Percentiles rank a stretch among this genome's conserved stretches.
Conservation (phyloP, 1,284 basidiomycete genomes). For the Hortiboletus rubellus region DNA sequence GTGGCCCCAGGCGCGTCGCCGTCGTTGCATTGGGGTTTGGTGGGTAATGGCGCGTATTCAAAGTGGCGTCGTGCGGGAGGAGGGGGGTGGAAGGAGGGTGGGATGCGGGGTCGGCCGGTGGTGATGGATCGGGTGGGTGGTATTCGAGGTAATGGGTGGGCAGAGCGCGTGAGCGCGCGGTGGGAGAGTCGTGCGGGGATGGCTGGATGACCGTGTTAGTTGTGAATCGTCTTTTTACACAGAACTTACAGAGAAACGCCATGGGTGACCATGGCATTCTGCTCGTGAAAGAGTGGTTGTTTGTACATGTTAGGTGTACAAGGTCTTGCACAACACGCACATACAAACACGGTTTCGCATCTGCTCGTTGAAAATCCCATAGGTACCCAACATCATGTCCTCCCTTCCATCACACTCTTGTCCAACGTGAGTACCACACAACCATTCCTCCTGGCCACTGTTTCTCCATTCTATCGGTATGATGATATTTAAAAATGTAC, state of each 20-base stretch:
- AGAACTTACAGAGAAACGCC: constrained; percentile 13
- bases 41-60: background rate
- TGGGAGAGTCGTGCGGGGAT: background rate
- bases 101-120: background rate
- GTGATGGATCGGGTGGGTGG: constrained; percentile 2
- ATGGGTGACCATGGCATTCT: background rate
- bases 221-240: background rate
- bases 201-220: constrained; percentile 2
- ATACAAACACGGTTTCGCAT: constrained; percentile 13
- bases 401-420: too few relatives aligned
- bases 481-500: constrained; percentile 32
- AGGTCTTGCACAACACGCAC: constrained; percentile 24
- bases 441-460: background rate
- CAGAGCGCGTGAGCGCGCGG: background rate
- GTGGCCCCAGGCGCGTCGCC: background rate
- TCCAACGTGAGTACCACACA: constrained; percentile 16
- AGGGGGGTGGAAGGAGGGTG: background rate
- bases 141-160: background rate
- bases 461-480: constrained; percentile 7
- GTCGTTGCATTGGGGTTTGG: background rate
- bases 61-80: constrained; percentile 16
- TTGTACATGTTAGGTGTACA: constrained; percentile 26
- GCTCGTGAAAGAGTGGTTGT: constrained; percentile 22
- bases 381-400: too few relatives aligned
- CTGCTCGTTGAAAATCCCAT: too few relatives aligned